phyloP scores from a whole-genome alignment of 2,329 filamentous ascomycete species.

The Trichoderma koningiopsis region DNA sequence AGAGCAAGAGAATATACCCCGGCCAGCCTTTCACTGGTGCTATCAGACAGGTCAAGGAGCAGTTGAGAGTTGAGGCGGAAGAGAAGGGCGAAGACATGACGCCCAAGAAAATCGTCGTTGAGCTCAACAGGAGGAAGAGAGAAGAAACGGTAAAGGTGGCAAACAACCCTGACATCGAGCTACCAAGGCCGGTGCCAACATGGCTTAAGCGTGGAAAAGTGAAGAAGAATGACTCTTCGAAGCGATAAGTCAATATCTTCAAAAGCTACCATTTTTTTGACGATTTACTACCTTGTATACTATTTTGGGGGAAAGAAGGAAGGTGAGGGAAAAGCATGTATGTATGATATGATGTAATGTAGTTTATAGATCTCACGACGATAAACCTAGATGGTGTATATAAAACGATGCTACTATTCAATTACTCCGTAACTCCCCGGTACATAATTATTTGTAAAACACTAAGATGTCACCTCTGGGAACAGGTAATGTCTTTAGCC shows the following conservation, averaged over 20 bases:
- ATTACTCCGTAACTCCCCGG: background rate
- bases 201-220: slow-evolving; percentile 31
- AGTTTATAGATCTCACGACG: slow-evolving; percentile 19
- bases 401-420: background rate
- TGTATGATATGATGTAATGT: slow-evolving; percentile 22
- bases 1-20: slow-evolving; percentile 53
- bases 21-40: slow-evolving; percentile 55
- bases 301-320: slow-evolving; percentile 27
- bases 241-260: background rate
- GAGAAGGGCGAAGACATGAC: slow-evolving; percentile 35
- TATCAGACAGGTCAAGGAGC: slow-evolving; percentile 47
- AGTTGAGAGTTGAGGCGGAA: slow-evolving; percentile 42
- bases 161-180: slow-evolving; percentile 47
- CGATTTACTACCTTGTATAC: slow-evolving; percentile 33
- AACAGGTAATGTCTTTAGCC: slow-evolving; percentile 60
- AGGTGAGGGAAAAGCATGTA: background rate
- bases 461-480: slow-evolving; percentile 57
- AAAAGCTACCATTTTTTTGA: background rate
- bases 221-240: background rate
- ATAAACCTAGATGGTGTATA: slow-evolving; percentile 12
- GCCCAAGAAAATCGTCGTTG: slow-evolving; percentile 34
- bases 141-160: slow-evolving; percentile 36
- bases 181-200: slow-evolving; percentile 33
- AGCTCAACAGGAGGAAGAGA: slow-evolving; percentile 34
- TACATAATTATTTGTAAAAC: slow-evolving; percentile 50